A percentile compares a stretch with the other conserved stretches of the same genome.
phyloP scores from a whole-genome alignment of 352 stramenopile genomes.

The Pythium coloratum region DNA sequence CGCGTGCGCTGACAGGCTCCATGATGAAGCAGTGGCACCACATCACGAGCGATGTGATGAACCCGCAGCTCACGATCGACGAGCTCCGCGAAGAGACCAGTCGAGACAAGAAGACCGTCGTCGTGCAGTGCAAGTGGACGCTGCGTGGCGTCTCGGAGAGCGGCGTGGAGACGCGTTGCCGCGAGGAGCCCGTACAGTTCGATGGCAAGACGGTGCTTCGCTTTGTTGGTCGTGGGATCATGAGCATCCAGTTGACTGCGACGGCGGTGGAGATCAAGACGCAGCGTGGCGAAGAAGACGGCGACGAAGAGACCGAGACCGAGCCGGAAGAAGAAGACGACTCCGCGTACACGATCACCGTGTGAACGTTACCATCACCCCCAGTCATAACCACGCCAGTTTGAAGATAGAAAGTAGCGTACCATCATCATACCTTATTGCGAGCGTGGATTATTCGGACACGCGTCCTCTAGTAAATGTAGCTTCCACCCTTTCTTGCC shows the following conservation, averaged over 20 bases:
- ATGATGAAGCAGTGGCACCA: neutral
- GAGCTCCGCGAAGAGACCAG: neutral
- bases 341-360: neutral
- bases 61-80: neutral
- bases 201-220: neutral
- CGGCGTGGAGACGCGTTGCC: neutral
- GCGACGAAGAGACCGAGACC: neutral
- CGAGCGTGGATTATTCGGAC: constrained; percentile 77
- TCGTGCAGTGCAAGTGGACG: neutral
- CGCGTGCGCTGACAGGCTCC: neutral
- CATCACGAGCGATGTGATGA: neutral
- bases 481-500: constrained; percentile 69
- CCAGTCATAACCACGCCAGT: neutral
- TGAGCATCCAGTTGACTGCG: neutral
- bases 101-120: neutral
- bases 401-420: constrained; percentile 2
- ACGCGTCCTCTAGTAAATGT: constrained; percentile 70
- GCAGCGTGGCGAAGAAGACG: neutral
- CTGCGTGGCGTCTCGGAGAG: constrained; percentile 9
- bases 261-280: neutral
- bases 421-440: constrained; percentile 13
- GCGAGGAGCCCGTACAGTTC: neutral
- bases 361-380: neutral
- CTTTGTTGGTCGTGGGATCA: neutral
- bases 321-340: neutral